Conservation (phyloP, 1,284 basidiomycete species). For the Entoloma clypeatum region DNA sequence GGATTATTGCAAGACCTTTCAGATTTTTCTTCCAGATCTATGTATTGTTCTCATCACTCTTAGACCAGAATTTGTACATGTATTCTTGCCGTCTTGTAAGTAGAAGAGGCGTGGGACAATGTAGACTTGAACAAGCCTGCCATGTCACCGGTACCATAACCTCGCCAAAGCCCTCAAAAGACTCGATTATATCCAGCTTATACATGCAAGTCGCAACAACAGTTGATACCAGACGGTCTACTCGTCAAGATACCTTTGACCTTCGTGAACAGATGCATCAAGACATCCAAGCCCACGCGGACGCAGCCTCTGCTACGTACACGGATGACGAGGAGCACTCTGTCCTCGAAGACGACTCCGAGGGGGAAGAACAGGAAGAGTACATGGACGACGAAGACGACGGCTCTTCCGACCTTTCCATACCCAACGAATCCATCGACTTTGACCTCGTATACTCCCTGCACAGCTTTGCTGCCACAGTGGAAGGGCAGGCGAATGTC, state of each 20-base stretch:
- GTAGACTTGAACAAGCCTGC: no score
- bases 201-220: constrained; percentile 17
- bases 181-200: no score
- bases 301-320: constrained; percentile 40
- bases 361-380: constrained; percentile 63
- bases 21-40: no score
- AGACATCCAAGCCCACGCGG: constrained; percentile 60
- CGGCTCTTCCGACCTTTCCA: constrained; percentile 76
- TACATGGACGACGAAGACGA: constrained; percentile 71
- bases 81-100: no score
- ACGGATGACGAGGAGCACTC: constrained; percentile 72
- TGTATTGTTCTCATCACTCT: no score
- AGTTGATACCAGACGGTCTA: constrained; percentile 19
- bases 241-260: constrained; percentile 68
- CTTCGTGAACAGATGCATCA: constrained; percentile 61
- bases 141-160: no score
- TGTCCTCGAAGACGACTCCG: constrained; percentile 74
- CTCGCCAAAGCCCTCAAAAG: no score
- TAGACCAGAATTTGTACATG: no score
- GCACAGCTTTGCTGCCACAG: constrained; percentile 92
- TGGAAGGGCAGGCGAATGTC: constrained; percentile 95
- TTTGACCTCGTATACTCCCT: constrained; percentile 87
- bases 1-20: no score
- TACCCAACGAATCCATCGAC: constrained; percentile 88
- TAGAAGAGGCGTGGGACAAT: no score